phyloP scores from a whole-genome alignment of 2,329 filamentous ascomycete species.

The Fusarium sambucinum region DNA sequence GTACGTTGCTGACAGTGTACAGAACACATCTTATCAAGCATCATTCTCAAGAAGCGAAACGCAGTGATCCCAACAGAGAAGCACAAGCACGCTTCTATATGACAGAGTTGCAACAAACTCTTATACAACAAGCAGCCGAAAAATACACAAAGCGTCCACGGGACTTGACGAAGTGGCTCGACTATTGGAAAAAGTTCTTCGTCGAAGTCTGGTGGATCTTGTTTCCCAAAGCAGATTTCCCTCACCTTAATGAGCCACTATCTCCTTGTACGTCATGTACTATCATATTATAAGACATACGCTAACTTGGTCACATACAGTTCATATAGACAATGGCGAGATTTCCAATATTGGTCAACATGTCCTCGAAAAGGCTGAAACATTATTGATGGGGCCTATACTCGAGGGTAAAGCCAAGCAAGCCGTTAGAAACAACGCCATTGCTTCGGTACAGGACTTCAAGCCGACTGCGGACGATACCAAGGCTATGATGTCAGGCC shows the following conservation, averaged over 20 bases:
- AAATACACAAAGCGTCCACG: not conserved
- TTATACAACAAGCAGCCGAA: not conserved
- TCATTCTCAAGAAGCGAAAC: not conserved
- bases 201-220: not conserved
- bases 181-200: not conserved
- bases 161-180: not conserved
- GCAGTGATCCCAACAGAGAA: not conserved
- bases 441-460: fast-evolving
- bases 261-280: not conserved
- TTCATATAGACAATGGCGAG: not conserved
- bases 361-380: not conserved
- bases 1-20: not conserved
- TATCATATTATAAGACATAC: not conserved
- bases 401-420: not conserved
- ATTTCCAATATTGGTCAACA: not conserved
- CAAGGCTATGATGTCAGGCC: not conserved
- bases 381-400: not conserved
- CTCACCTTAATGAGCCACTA: not conserved
- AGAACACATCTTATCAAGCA: not conserved
- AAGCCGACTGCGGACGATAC: not conserved
- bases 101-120: not conserved
- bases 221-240: not conserved
- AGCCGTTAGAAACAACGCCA: not conserved
- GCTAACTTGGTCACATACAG: not conserved
- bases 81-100: not conserved